A percentile compares a stretch with the other conserved stretches of the same genome.
These are phyloP conservation scores for Hypoxylon sp. DNA, from an alignment of 2,329 filamentous ascomycete species.

Conservation along the genomic window DNA sequence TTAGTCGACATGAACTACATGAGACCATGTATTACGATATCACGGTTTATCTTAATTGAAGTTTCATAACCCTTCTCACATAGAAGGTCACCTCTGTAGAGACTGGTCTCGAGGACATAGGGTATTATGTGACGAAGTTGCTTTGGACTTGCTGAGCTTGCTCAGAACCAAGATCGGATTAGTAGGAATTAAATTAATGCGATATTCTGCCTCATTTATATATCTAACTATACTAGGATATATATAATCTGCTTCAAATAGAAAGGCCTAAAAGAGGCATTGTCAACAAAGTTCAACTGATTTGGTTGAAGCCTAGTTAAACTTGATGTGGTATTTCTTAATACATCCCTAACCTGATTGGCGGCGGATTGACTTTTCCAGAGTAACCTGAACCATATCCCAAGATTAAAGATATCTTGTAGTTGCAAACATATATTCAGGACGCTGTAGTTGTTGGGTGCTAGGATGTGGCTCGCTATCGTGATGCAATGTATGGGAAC, in stretches of 20 bases:
- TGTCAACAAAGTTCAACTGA: not conserved
- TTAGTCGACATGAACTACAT: not conserved
- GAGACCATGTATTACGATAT: not conserved
- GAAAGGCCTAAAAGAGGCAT: not conserved
- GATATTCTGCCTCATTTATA: not conserved
- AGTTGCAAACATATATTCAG: too few species aligned
- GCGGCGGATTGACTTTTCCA: not conserved
- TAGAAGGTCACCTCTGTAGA: not conserved
- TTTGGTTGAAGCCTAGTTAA: not conserved
- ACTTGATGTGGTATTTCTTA: conserved; percentile 5
- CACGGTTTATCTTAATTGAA: not conserved
- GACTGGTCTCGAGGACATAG: not conserved
- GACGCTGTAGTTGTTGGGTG: not conserved
- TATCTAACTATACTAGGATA: not conserved
- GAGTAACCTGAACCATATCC: not conserved
- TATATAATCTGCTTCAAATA: not conserved
- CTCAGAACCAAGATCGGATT: not conserved
- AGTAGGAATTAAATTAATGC: not conserved
- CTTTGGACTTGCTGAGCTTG: not conserved
- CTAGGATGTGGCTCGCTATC: not conserved
- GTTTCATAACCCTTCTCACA: not conserved
- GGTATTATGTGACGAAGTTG: not conserved
- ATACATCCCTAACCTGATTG: conserved; percentile 25
- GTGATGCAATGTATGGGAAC: not conserved
- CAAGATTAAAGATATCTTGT: too few species aligned